These are phyloP conservation scores for Ochromonas danica DNA, from an alignment of 108 stramenopile species.

Conservation along the genomic window DNA sequence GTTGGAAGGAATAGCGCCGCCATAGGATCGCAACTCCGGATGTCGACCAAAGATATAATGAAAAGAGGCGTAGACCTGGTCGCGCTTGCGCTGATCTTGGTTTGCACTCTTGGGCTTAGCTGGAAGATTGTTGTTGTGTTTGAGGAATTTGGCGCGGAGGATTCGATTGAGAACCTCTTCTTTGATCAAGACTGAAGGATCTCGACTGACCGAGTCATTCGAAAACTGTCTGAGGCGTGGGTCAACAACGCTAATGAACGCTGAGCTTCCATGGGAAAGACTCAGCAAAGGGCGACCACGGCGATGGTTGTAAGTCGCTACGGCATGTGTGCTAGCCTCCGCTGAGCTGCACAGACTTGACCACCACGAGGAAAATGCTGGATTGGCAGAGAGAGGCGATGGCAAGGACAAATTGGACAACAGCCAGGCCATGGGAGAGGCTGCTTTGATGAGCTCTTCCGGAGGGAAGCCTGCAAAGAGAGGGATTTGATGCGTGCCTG, in stretches of 20 bases:
- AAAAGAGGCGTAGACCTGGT: neutral
- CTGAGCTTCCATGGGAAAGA: neutral
- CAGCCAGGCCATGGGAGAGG: neutral
- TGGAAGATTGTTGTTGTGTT: neutral
- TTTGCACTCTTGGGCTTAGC: too few relatives aligned
- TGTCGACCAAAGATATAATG: neutral
- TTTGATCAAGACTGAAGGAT: neutral
- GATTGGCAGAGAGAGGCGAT: neutral
- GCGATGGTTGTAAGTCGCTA: neutral
- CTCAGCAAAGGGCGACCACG: neutral
- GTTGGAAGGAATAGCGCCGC: neutral
- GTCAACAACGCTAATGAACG: neutral
- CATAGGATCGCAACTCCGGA: neutral
- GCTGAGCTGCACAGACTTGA: neutral
- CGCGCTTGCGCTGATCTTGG: neutral
- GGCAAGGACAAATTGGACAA: neutral
- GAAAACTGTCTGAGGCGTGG: neutral
- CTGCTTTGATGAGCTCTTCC: neutral
- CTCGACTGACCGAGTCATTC: neutral
- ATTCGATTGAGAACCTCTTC: neutral
- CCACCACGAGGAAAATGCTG: neutral
- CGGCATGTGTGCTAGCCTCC: neutral
- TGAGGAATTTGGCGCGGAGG: neutral
- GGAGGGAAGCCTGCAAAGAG: conserved; percentile 9
- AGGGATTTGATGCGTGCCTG: conserved; percentile 18